Base-by-base conservation (phyloP, 371 early-diverging fungal genomes). In the Chytridium lagenaria region DNA sequence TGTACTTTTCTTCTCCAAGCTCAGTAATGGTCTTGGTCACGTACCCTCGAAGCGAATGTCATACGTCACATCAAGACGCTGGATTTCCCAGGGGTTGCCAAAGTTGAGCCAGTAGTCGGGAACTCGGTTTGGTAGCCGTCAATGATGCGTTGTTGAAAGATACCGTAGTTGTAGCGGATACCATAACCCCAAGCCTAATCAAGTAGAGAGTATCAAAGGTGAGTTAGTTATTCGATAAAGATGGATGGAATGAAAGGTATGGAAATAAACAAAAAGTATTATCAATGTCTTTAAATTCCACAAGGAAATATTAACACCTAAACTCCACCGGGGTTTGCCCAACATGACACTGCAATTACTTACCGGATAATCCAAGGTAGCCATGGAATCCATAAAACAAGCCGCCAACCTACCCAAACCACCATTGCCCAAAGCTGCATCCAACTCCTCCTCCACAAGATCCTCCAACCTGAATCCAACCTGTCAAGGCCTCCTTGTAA, bases 361-460 rank as follows among this genome's bases (percentile, higher is more conserved):
- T 50, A 67, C 94, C 33, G 96, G 95, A 67, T 91, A 92, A 79
- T 96, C 92, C 33, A 88, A 78, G 63, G 93, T 91, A 37, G 96
- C 95, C 76, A 96, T 77, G 49, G 95, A 93, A 78, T 96, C 77
- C 88, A 94, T 92, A 74, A 92, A 94, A 77, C 95, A 94, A 57
- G 95, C 95, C 1, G 95, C 95, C 65, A 94, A 84, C 57, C 95
- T 34, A 77, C 80, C 85, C 70, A 96, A 84, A 77, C 96, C 96
- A 74, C 96, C 96, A 79, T 96, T 96, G 52, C 96, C 96, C 34
- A 96, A 88, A 12, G 95, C 96, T 22, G 96, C 95, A 77, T 96
- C 96, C 64, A 87, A 86, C 82, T 96, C 96, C 77, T 95, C 90
- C 67, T 89, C 90, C 51, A 96, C 83, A 59, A 93, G 77, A 73